A percentile compares a stretch with the other conserved stretches of the same genome.
phyloP scores from a whole-genome alignment of 2,329 filamentous ascomycete genomes.

The Verticillium alfalfae region DNA sequence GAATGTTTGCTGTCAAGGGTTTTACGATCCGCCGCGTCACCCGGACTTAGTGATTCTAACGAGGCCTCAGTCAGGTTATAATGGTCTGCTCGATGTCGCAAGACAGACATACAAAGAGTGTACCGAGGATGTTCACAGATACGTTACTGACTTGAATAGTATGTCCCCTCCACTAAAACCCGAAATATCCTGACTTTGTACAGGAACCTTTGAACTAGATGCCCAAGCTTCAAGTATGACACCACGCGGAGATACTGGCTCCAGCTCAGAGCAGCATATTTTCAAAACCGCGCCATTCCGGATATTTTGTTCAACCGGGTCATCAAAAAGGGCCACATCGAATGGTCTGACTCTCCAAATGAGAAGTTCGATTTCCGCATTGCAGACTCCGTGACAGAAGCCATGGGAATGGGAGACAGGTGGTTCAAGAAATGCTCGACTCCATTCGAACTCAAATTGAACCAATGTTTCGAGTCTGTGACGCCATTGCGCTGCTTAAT shows the following conservation, averaged over 20 bases:
- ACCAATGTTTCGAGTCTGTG: slow-evolving; percentile 75
- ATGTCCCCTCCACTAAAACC: slow-evolving; percentile 11
- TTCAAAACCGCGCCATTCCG: slow-evolving; percentile 56
- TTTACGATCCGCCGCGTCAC: neutral
- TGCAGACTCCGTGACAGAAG: slow-evolving; percentile 75
- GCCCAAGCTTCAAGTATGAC: slow-evolving; percentile 76
- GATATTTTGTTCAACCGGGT: slow-evolving; percentile 72
- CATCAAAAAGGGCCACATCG: slow-evolving; percentile 66
- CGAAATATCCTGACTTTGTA: neutral
- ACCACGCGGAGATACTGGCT: slow-evolving; percentile 75
- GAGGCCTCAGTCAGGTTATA: slow-evolving; percentile 60
- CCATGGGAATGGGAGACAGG: slow-evolving; percentile 76
- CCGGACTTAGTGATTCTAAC: slow-evolving; percentile 7
- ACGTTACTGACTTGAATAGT: slow-evolving; percentile 65
- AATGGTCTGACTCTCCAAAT: slow-evolving; percentile 86
- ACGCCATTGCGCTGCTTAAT: slow-evolving; percentile 81
- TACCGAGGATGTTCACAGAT: slow-evolving; percentile 68
- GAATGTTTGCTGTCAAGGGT: slow-evolving; percentile 83
- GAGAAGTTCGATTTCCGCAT: slow-evolving; percentile 76
- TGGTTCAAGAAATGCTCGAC: slow-evolving; percentile 65
- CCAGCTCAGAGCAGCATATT: slow-evolving; percentile 54
- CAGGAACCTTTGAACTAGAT: slow-evolving; percentile 51
- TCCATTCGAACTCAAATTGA: slow-evolving; percentile 69
- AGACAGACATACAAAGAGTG: slow-evolving; percentile 86
- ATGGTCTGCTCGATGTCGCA: slow-evolving; percentile 81